phyloP scores from a whole-genome alignment of 768 basidiomycete species.

The Leucocoprinus sp. region DNA sequence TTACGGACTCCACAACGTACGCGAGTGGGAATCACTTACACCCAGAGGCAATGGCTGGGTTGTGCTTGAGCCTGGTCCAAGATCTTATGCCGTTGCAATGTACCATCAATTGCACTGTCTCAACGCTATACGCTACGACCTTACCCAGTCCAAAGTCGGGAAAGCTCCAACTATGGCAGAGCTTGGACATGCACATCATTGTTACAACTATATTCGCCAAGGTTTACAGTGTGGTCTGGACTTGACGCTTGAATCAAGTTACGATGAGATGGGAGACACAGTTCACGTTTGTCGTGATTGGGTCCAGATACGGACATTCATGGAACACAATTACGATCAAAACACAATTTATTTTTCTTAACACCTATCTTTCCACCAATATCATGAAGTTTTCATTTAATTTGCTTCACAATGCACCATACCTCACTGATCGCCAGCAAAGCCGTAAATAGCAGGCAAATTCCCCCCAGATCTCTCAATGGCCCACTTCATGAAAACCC shows the following conservation, averaged over 20 bases:
- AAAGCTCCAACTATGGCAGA: constrained; percentile 5
- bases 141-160: constrained; percentile 12
- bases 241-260: constrained; percentile 5
- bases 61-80: constrained; percentile 6
- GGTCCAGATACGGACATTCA: constrained; percentile 7
- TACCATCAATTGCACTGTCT: constrained; percentile 16
- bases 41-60: constrained; percentile 13
- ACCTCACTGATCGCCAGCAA: too few relatives aligned
- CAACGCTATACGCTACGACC: constrained; percentile 13
- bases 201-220: constrained; percentile 12
- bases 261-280: neutral
- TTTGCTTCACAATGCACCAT: too few relatives aligned
- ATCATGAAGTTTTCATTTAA: too few relatives aligned
- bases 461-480: too few relatives aligned
- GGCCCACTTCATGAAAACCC: too few relatives aligned
- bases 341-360: neutral
- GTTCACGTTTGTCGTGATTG: constrained; percentile 11
- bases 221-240: constrained; percentile 8
- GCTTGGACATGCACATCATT: constrained; percentile 11
- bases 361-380: too few relatives aligned
- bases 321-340: constrained; percentile 9
- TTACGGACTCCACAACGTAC: constrained; percentile 12
- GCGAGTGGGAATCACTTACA: constrained; percentile 13
- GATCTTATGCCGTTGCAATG: constrained; percentile 13
- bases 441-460: too few relatives aligned